These are phyloP conservation scores for Pseudomassariella vexata DNA, from an alignment of 2,329 filamentous ascomycete species.

Conservation along the genomic window DNA sequence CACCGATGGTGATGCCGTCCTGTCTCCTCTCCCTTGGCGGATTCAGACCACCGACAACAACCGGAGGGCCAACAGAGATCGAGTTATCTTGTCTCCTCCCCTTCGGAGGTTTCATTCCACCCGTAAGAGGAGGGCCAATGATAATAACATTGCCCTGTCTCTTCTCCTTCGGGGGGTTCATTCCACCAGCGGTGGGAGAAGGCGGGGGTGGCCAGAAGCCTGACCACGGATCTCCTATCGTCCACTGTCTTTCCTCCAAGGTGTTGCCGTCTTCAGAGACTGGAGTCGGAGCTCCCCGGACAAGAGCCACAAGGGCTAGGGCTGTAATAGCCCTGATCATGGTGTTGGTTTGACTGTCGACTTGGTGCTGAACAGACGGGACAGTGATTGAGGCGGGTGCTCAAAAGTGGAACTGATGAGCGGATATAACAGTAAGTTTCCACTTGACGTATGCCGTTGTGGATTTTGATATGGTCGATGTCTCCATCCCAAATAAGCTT, in stretches of 20 bases:
- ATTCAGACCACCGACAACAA: not conserved
- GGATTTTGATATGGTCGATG: slow-evolving; percentile 7
- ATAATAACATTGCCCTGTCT: too few relatives aligned
- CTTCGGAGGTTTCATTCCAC: too few relatives aligned
- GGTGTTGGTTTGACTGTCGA: slow-evolving; percentile 2
- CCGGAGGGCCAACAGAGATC: not conserved
- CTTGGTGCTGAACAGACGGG: not conserved
- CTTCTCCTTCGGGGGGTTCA: slow-evolving; percentile 10
- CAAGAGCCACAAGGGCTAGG: slow-evolving; percentile 21
- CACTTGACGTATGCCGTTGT: too few relatives aligned
- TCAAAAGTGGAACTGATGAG: too few relatives aligned
- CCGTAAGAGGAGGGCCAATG: too few relatives aligned
- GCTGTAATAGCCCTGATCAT: slow-evolving; percentile 18
- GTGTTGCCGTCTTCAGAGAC: slow-evolving; percentile 18
- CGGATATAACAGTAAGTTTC: too few relatives aligned
- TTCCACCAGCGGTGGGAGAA: slow-evolving; percentile 10
- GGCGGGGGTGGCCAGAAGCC: too few relatives aligned
- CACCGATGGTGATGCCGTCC: slow-evolving; percentile 7
- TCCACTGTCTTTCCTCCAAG: slow-evolving; percentile 14
- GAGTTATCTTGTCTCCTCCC: too few relatives aligned
- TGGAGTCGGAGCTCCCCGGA: slow-evolving; percentile 20
- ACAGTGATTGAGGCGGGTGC: not conserved
- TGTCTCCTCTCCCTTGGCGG: slow-evolving; percentile 5
- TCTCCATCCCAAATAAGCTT: slow-evolving; percentile 9
- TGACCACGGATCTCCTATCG: slow-evolving; percentile 14